These are phyloP conservation scores for Nannizziopsis arthrosporioides DNA, from an alignment of 2,329 filamentous ascomycete genomes.

Conservation along the genomic window DNA sequence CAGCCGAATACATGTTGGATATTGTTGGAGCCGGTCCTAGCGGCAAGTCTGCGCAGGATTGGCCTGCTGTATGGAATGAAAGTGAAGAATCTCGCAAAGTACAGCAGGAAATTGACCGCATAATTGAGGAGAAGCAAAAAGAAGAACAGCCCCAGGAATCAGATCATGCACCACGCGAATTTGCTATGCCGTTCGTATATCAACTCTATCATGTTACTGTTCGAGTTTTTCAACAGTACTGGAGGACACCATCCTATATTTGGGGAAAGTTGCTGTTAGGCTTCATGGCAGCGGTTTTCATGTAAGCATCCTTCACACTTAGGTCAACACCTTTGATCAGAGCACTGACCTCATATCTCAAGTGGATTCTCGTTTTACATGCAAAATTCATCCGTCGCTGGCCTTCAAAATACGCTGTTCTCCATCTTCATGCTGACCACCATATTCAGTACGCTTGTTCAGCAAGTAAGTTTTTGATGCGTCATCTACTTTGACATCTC, in stretches of 20 bases:
- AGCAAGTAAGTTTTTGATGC: slow-evolving; percentile 47
- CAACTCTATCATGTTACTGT: slow-evolving; percentile 56
- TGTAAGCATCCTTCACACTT: slow-evolving; percentile 27
- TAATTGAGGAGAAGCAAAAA: slow-evolving; percentile 40
- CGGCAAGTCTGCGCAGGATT: slow-evolving; percentile 53
- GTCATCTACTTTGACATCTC: slow-evolving; percentile 42
- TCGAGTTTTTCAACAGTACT: slow-evolving; percentile 81
- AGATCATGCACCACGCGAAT: slow-evolving; percentile 31
- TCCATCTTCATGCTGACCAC: slow-evolving; percentile 65
- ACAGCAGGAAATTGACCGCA: slow-evolving; percentile 46
- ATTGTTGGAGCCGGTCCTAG: slow-evolving; percentile 48
- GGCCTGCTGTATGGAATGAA: slow-evolving; percentile 51
- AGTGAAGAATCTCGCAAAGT: slow-evolving; percentile 44
- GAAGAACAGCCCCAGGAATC: neutral
- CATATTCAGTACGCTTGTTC: slow-evolving; percentile 44
- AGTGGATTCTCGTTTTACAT: slow-evolving; percentile 73
- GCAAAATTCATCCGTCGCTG: slow-evolving; percentile 59
- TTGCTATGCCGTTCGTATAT: slow-evolving; percentile 57
- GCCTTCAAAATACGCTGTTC: slow-evolving; percentile 78
- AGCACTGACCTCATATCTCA: slow-evolving; percentile 42
- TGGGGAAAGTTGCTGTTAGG: slow-evolving; percentile 66
- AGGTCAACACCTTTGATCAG: neutral
- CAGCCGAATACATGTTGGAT: slow-evolving; percentile 60
- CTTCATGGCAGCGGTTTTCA: slow-evolving; percentile 53
- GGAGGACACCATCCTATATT: slow-evolving; percentile 75